A percentile compares a stretch with the other conserved stretches of the same genome.
These are phyloP conservation scores for Croton setiger DNA, from an alignment of 441 rosid species.

Conservation along the genomic window DNA sequence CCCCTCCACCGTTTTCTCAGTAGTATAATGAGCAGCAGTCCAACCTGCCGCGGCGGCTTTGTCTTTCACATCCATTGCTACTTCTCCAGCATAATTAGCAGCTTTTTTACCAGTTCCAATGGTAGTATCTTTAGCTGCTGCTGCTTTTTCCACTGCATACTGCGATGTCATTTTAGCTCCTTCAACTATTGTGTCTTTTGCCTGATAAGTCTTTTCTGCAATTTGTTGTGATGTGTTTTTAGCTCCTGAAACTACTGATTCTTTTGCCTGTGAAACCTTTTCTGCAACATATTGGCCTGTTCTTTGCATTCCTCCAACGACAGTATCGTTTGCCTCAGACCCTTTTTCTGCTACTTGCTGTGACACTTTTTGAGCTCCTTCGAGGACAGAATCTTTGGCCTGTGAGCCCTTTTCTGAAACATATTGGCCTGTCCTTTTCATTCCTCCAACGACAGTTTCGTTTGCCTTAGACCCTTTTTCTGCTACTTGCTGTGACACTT, in stretches of 20 bases:
- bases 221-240: conserved; percentile 28
- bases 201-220: conserved; percentile 30
- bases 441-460: conserved; percentile 34
- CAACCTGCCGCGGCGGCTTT: conserved; percentile 53
- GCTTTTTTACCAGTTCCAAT: conserved; percentile 52
- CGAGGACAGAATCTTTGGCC: conserved; percentile 26
- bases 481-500: conserved; percentile 24
- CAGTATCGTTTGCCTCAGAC: conserved; percentile 34
- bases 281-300: conserved; percentile 31
- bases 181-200: conserved; percentile 41
- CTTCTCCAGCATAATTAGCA: conserved; percentile 39
- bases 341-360: conserved; percentile 35
- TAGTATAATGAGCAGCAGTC: conserved; percentile 63
- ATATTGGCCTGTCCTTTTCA: conserved; percentile 28
- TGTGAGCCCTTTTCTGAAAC: conserved; percentile 30
- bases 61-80: conserved; percentile 46
- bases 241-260: conserved; percentile 19
- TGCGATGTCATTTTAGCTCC: conserved; percentile 24
- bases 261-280: conserved; percentile 38
- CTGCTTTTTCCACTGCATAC: conserved; percentile 38
- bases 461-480: conserved; percentile 40
- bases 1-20: conserved; percentile 67
- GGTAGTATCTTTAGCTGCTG: conserved; percentile 40
- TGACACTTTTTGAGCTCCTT: conserved; percentile 37
- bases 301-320: conserved; percentile 32